These are phyloP conservation scores for Hansenula sp. DNA, from an alignment of 1,139 yeast genomes.

Conservation along the genomic window DNA sequence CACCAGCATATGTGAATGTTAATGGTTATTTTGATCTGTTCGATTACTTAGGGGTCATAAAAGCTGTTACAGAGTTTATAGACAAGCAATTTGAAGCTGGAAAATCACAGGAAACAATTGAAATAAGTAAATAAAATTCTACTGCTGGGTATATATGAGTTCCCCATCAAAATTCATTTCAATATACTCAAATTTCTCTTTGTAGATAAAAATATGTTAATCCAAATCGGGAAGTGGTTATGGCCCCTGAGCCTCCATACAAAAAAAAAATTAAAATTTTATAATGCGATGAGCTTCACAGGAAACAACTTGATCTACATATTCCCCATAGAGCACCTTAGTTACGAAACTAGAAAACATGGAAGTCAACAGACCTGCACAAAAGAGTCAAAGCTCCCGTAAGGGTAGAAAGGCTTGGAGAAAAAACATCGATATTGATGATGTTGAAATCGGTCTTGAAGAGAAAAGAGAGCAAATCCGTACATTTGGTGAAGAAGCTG, in stretches of 20 bases:
- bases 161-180: too few species aligned
- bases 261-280: slow-evolving; percentile 1
- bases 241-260: background rate
- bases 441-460: slow-evolving; percentile 69
- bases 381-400: slow-evolving; percentile 65
- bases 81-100: background rate
- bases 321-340: background rate
- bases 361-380: slow-evolving; percentile 40
- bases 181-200: background rate
- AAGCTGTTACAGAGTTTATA: slow-evolving; percentile 9
- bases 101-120: background rate
- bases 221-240: slow-evolving; percentile 1
- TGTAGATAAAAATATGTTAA: background rate
- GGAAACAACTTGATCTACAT: background rate
- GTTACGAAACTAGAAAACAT: slow-evolving; percentile 11
- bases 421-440: slow-evolving; percentile 84
- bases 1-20: slow-evolving; percentile 34
- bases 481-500: slow-evolving; percentile 52
- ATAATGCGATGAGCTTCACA: slow-evolving; percentile 5
- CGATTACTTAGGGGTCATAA: slow-evolving; percentile 14
- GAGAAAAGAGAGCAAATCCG: slow-evolving; percentile 65
- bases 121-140: background rate
- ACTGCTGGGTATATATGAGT: too few species aligned
- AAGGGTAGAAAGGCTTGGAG: slow-evolving; percentile 97
- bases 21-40: slow-evolving; percentile 26